Base-by-base conservation (phyloP, 1,284 basidiomycete species). In the Rhodotorula mucilaginosa region DNA sequence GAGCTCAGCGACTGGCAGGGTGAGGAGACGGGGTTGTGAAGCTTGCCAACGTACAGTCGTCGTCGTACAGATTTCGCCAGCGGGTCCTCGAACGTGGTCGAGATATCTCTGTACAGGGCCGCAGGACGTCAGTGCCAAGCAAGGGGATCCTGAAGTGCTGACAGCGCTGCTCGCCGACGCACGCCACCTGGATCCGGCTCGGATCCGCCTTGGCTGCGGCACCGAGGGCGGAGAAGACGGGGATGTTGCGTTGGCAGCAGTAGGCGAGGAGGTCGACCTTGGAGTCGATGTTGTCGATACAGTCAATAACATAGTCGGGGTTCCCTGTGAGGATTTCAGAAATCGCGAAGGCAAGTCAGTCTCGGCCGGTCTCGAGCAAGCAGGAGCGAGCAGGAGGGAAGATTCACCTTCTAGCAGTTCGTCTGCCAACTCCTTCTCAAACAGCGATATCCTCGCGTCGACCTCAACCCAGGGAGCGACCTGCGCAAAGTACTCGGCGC, bases 141-240 rank as follows among this genome's bases (percentile, higher is more conserved):
- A 34, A 56, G 51, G 1, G 15, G 6, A 31, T 18, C 19, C 18
- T 59, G 21, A 12, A 10, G 10, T 54, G 12, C 10, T 6, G 21
- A 59, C 5, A 19, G 3, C 5, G 5, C 23, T 39, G 1, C 19
- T 34, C 29, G 10, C 48, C 10, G 6, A 75, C 82, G 72, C 58
- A 83, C 82, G 83, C 84, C 71, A 99, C 97, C 82, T 98, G 96
- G 39, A 99, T 87, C 47, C 94, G 87, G 7, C 94, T 97, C 0
- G 97, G 94, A 80, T 99, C 97, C 72, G 86, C 87, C 83, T 99
- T 99, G 12, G 95, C 92, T n/a, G 95, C 90, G 1, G 96, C 93
- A 57, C 97, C 97, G 93, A 99, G 97, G 26, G 93, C 93, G 1
- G 94, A 92, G 81, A 99, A 97, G 26, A 97, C 90, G 83, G 91